Base-by-base conservation (phyloP, 2,329 filamentous ascomycete genomes). In the Colletotrichum simmondsii region DNA sequence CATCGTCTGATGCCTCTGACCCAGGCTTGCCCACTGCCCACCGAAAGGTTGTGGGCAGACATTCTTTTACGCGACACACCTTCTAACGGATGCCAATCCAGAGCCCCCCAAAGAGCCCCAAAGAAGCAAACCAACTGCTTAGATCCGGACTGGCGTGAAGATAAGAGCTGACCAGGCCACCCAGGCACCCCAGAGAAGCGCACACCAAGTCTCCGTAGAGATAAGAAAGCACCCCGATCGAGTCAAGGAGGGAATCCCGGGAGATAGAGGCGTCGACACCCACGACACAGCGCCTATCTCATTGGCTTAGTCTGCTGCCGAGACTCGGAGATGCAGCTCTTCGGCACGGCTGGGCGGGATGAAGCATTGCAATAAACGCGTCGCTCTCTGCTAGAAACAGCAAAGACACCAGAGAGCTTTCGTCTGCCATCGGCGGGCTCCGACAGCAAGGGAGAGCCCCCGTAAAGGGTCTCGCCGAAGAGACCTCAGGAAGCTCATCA, bases 381-480 rank as follows among this genome's bases (percentile, higher is more conserved):
- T 59, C 42, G 52, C 32, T 26, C 26, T 42, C 30, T 54, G 22
- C 16, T n/a, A 26, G 32, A 28, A 24, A 10, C 24, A 37, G 26
- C 37, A 42, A 19, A 28, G 22, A 19, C 46, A 19, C 59, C 5
- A 19, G 28, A 46, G 26, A 53, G 49, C 11, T 30, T 69, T 6
- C 37, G 26, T 49, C 70, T 65, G 46, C 16, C 54, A 49, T 49
- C 70, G 70, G 70, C 70, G 70, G 60, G 59, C 70, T 72, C 65
- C 69, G 69, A 59, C 54, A 26, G 37, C 30, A 42, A 35, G n/a
- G 42, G 46, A 61, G 37, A 24, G 5, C 19, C 52, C 11, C 14
- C 35, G 6, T 54, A 26, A 10, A 71, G 63, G 63, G 16, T n/a
- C 30, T 71, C 68, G 59, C 68, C 68, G 57, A 16, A 19, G 26